phyloP scores from a whole-genome alignment of 306 rosid genomes.

The Castanopsis chinensis region DNA sequence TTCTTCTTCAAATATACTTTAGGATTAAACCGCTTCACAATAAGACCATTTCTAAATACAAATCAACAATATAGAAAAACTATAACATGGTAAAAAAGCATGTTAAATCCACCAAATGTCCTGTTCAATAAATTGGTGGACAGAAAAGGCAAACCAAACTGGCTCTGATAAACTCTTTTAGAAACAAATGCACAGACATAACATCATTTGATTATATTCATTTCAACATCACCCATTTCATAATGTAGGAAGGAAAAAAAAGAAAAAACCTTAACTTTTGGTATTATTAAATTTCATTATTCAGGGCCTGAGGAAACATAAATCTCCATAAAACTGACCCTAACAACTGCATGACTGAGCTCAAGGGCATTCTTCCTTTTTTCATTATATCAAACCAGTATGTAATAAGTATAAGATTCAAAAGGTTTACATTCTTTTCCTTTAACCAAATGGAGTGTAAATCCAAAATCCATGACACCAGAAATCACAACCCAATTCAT shows the following conservation, averaged over 20 bases:
- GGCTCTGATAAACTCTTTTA: background rate
- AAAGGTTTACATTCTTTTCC: background rate
- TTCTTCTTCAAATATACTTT: background rate
- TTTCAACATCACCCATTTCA: background rate
- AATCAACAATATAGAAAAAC: background rate
- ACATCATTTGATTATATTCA: background rate
- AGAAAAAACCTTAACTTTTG: too few relatives aligned
- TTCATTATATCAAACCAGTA: background rate
- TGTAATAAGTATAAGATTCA: background rate
- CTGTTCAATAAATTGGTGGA: background rate
- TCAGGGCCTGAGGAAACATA: background rate
- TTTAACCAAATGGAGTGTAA: background rate
- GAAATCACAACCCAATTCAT: constrained; percentile 22
- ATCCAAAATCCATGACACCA: constrained; percentile 1
- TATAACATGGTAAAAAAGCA: background rate
- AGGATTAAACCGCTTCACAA: background rate
- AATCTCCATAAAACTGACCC: too few relatives aligned
- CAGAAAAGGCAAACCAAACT: background rate
- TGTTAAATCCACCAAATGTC: background rate
- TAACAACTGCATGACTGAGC: background rate
- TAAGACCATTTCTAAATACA: constrained; percentile 1
- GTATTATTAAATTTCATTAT: background rate
- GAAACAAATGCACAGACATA: background rate
- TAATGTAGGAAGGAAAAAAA: background rate
- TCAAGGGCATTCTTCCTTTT: background rate